Base-by-base conservation (phyloP, 2,329 filamentous ascomycete genomes). In the Scopulariopsis brevicaulis region DNA sequence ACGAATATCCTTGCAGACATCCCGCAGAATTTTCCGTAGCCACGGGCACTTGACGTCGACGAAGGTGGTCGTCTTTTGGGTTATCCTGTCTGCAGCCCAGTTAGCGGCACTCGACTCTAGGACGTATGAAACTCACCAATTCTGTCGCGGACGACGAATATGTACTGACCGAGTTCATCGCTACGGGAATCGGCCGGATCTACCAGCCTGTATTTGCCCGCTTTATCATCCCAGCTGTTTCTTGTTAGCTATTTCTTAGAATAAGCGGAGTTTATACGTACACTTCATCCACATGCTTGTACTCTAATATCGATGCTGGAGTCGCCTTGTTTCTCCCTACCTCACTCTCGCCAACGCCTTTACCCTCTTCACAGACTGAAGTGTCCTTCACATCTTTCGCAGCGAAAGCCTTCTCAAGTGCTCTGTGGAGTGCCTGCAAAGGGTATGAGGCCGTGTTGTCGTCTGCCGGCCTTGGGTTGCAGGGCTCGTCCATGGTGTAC, bases 161-260 rank as follows among this genome's bases (percentile, higher is more conserved):
- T 15, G 20, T 54, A 54, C 34, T 54, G 28, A 54, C 35, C 28
- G 34, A 54, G 52, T 35, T 54, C 28, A 35, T 54, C 52, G 18
- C 52, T 28, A 34, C 34, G 28, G 34, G 52, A 54, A 28, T 34
- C 28, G 10, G n/a, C 28, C 15, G 11, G 20, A 22, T 54, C 28
- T n/a, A 54, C 52, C 24, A 54, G 25, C 28, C n/a, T 54, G 34
- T 54, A 54, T 28, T 35, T 54, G 22, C 52, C 52, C n/a, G 52
- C 52, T 35, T 54, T 54, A 8, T 54, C 32, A 22, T 54, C 32
- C 53, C n/a, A 54, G 53, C 53, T 54, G n/a, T 37, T 54, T 37
- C 22, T 37, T 54, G 6, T 54, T 22, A 54, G 53, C 25, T 22
- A 25, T 25, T 5, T 54, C 35, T 28, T 14, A 22, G 3, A 22